Percentiles rank a stretch among this genome's conserved stretches.
Evolutionary conservation across 495 filamentous ascomycete species (phyloP).

Genomic region (Lasiosphaeria hispida): DNA sequence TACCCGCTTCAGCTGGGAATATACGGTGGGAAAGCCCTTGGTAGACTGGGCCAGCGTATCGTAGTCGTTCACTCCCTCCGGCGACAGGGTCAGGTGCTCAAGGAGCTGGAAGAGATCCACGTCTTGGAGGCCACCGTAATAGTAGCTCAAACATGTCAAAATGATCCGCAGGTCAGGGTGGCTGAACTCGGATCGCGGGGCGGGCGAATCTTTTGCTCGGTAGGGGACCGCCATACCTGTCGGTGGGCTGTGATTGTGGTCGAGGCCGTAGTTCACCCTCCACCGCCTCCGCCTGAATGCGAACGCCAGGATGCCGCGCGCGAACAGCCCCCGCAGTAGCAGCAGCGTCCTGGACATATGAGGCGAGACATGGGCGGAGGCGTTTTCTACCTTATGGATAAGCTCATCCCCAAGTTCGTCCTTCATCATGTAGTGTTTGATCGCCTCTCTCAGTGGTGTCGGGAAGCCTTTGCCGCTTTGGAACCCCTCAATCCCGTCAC

Average conservation of each 20-base stretch:
- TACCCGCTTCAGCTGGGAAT: too few relatives aligned
- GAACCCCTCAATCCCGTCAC: too few relatives aligned
- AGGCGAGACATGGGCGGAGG: too few relatives aligned
- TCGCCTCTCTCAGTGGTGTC: too few relatives aligned
- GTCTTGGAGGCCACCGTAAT: constrained; percentile 57
- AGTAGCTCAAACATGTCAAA: constrained; percentile 63
- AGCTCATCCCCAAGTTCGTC: too few relatives aligned
- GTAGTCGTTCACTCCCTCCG: constrained; percentile 44
- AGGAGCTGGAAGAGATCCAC: constrained; percentile 51
- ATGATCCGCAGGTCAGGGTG: constrained; percentile 66
- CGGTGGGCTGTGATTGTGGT: constrained; percentile 32
- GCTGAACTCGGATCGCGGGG: constrained; percentile 61
- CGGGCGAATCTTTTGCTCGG: constrained; percentile 60
- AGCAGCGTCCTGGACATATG: too few relatives aligned
- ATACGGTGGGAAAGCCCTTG: too few relatives aligned
- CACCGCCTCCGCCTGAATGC: constrained; percentile 49
- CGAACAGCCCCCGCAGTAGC: background rate
- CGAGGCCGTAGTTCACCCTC: constrained; percentile 61
- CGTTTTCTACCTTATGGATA: too few relatives aligned
- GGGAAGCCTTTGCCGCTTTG: too few relatives aligned
- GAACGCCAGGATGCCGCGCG: background rate
- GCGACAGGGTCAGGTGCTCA: constrained; percentile 46
- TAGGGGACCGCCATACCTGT: constrained; percentile 64
- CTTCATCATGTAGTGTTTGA: too few relatives aligned
- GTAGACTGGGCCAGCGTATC: constrained; percentile 44